Base-by-base conservation (phyloP, 2,329 filamentous ascomycete species). In the Xylariaceae sp. region DNA sequence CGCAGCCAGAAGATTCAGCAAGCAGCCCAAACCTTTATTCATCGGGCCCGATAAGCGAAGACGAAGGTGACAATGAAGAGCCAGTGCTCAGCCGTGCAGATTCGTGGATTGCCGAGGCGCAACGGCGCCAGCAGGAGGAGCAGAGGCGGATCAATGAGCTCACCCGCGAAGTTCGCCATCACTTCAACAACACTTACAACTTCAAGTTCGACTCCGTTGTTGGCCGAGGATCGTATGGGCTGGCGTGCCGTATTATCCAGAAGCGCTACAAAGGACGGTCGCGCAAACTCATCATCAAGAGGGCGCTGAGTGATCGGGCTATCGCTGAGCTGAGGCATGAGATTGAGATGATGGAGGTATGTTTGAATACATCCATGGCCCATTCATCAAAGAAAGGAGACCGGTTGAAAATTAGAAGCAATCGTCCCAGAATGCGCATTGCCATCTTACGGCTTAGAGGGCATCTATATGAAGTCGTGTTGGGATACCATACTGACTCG, bases 271-370 rank as follows among this genome's bases (percentile, higher is more conserved):
- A 2, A 4, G 18, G 26, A 16, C 3, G n/a, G 1, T 16, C 44
- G 21, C 32, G 51, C 1, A 50, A 15, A 15, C 30, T 60, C 3
- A 41, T 54, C 2, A 49, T 60, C 1, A 60, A 60, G 51, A 50
- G 56, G 22, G 42, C 53, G 12, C 5, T 19, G 13, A 0, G 47
- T 16, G 18, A 44, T 6, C 7, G 1, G 9, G 9, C 16, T 9
- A 22, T 19, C 2, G 5, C 4, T 4, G 49, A 52, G 6, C 26
- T 60, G 40, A 7, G 12, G 4, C 1, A 39, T 0, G 57, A 59
- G 26, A 59, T 59, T 19, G 10, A 2, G 4, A 15, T 30, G 13
- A 53, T 59, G 51, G 2, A 16, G 29, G 55, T 57, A 57, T 9
- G 57, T 55, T 10, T 3, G 13, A 34, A 34, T 34, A 34, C 26